Percentiles rank a stretch among this genome's conserved stretches.
Conservation (phyloP, 148 eudicot species). For the Pharnaceum exiguum region DNA sequence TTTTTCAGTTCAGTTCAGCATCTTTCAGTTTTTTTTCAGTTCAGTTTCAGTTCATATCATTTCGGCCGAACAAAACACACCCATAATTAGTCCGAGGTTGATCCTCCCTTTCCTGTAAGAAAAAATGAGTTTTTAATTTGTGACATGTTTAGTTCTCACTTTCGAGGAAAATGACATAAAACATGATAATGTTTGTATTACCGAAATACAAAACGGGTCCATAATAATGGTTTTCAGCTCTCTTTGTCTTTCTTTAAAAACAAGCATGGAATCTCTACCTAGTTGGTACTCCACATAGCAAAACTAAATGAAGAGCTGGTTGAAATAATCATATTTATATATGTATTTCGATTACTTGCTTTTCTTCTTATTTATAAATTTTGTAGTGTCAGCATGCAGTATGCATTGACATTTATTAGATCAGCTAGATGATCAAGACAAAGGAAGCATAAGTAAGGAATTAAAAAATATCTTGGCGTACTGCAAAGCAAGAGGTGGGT, state of each 20-base stretch:
- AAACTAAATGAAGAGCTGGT: slow-evolving; percentile 32
- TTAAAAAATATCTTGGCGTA: neutral
- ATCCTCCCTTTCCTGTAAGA: too few species aligned
- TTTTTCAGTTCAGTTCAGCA: too few species aligned
- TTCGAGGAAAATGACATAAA: too few species aligned
- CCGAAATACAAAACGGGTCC: too few species aligned
- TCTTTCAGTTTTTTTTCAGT: too few species aligned
- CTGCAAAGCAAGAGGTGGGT: slow-evolving; percentile 14
- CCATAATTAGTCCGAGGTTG: too few species aligned
- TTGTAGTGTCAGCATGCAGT: slow-evolving; percentile 7
- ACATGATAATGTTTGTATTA: too few species aligned
- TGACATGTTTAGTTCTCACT: too few species aligned
- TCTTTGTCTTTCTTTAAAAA: neutral
- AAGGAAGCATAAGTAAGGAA: slow-evolving; percentile 16
- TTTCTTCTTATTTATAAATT: neutral
- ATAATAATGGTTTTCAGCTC: neutral
- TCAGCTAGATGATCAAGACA: slow-evolving; percentile 24
- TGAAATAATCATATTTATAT: slow-evolving; percentile 33
- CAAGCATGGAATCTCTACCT: slow-evolving; percentile 42
- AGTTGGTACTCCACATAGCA: too few species aligned
- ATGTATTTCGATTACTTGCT: neutral
- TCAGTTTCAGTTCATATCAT: too few species aligned
- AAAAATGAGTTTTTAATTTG: too few species aligned
- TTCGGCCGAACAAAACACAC: too few species aligned
- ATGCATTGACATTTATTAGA: slow-evolving; percentile 18